These are phyloP conservation scores for Perkinsus olseni DNA, from an alignment of 169 alveolate species.

Conservation along the genomic window DNA sequence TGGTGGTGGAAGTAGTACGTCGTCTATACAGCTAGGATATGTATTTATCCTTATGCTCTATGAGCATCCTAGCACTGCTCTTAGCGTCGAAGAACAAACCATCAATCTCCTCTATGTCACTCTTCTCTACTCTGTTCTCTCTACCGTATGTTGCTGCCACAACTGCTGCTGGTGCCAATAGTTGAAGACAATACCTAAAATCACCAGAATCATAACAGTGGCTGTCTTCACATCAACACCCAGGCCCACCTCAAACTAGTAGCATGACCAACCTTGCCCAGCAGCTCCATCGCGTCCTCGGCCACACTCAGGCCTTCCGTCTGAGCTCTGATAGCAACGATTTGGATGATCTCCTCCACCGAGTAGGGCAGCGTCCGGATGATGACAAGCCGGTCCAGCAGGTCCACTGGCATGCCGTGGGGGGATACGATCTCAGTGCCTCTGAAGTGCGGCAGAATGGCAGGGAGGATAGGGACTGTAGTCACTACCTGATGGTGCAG, in stretches of 20 bases:
- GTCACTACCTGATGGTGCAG: constrained; percentile 42
- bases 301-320: constrained; percentile 63
- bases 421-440: constrained; percentile 97
- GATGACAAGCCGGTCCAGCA: constrained; percentile 95
- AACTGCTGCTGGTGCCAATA: constrained; percentile 93
- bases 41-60: constrained; percentile 56
- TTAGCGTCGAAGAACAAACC: constrained; percentile 93
- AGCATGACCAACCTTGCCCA: constrained; percentile 59
- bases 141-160: constrained; percentile 84
- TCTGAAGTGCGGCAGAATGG: constrained; percentile 65
- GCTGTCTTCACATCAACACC: constrained; percentile 81
- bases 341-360: constrained; percentile 65
- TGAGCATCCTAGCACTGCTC: constrained; percentile 87
- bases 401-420: constrained; percentile 99
- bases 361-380: constrained; percentile 95
- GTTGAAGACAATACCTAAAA: constrained; percentile 72
- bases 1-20: too few relatives aligned
- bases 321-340: constrained; percentile 46
- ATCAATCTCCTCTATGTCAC: constrained; percentile 87
- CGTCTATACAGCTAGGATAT: neutral
- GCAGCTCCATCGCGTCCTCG: constrained; percentile 66
- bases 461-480: too few relatives aligned
- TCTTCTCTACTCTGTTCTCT: constrained; percentile 66
- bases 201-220: neutral
- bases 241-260: constrained; percentile 50